Percentiles rank a stretch among this genome's conserved stretches.
phyloP scores from a whole-genome alignment of 1,284 basidiomycete species.

The Spongispora temasekensis region DNA sequence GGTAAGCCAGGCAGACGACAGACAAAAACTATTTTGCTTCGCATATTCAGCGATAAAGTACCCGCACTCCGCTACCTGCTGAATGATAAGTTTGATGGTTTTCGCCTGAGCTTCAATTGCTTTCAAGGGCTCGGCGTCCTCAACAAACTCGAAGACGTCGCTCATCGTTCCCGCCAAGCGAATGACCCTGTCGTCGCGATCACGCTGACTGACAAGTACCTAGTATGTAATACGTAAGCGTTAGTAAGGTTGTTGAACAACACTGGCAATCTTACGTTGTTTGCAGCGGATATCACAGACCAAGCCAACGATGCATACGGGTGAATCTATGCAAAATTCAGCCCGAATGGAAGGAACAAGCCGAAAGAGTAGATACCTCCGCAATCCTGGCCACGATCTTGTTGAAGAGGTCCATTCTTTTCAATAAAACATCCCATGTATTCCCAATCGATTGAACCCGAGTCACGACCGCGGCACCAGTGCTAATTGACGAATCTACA shows the following conservation, averaged over 20 bases:
- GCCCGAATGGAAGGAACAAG: not conserved
- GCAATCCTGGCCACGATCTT: constrained; percentile 11
- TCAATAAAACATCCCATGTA: constrained; percentile 19
- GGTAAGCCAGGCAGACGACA: not conserved
- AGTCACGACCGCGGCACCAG: not conserved
- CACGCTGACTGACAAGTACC: constrained; percentile 21
- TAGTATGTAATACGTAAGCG: not conserved
- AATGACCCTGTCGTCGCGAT: constrained; percentile 13
- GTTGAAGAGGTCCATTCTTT: constrained; percentile 16
- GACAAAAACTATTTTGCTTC: constrained; percentile 23
- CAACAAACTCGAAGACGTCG: constrained; percentile 15
- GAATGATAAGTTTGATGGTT: constrained; percentile 14
- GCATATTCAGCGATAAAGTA: constrained; percentile 27
- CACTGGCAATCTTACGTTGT: constrained; percentile 14
- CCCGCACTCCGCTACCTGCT: constrained; percentile 29
- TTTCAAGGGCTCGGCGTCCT: constrained; percentile 12
- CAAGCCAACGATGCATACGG: constrained; percentile 22
- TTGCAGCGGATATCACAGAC: constrained; percentile 26
- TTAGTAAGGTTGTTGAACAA: not conserved
- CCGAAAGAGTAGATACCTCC: constrained; percentile 9
- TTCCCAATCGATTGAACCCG: constrained; percentile 16
- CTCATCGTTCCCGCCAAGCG: constrained; percentile 16
- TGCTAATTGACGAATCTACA: not conserved
- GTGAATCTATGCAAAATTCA: constrained; percentile 16
- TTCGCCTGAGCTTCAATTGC: constrained; percentile 4